Base-by-base conservation (phyloP, 192 early-diverging fungal species). In the Jimgerdemannia lactiflua region DNA sequence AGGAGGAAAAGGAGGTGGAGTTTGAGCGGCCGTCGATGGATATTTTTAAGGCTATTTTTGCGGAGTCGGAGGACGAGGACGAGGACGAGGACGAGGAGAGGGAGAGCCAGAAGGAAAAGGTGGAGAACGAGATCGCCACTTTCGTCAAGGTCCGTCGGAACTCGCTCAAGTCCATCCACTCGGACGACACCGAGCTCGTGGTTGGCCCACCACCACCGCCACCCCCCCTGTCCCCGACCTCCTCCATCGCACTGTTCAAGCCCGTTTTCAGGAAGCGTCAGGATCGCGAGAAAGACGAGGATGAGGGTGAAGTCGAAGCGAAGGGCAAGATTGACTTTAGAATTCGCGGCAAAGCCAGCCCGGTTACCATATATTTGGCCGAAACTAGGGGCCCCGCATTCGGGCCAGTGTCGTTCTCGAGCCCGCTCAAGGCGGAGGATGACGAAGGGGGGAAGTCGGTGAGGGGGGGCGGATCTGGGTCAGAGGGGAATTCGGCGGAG, bases 41-140 rank as follows among this genome's bases (percentile, higher is more conserved):
- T 80, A 88, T 95, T 3, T 95, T 95, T 73, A 94, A 94, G 79
- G 91, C 92, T 4, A 95, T 95, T 64, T 95, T 95, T 82, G 88
- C 84, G 67, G 77, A 86, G 4, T 85, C 81, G 14, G 86, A 88
- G 59, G 87, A 85, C 3, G 89, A 93, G 66, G 84, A 85, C 3
- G 93, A 93, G 40, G 81, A 80, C 2, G 91, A 91, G 41, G 72
- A 77, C 19, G 86, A 85, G 3, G 81, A 83, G 4, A 84, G 84
- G 42, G 85, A 91, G 40, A 65, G 14, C 64, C 14, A 65, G 14
- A 68, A 68, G 67, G 67, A 68, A 18, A 68, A 59, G 49, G 49
- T 59, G 8, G 49, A 59, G 49, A 6, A 59, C 14, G 49, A 59
- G 49, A 59, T 59, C 14, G 49, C 49, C 49, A 14, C 6, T 6